Base-by-base conservation (phyloP, 2,329 filamentous ascomycete species). In the Laburnicola sp. region DNA sequence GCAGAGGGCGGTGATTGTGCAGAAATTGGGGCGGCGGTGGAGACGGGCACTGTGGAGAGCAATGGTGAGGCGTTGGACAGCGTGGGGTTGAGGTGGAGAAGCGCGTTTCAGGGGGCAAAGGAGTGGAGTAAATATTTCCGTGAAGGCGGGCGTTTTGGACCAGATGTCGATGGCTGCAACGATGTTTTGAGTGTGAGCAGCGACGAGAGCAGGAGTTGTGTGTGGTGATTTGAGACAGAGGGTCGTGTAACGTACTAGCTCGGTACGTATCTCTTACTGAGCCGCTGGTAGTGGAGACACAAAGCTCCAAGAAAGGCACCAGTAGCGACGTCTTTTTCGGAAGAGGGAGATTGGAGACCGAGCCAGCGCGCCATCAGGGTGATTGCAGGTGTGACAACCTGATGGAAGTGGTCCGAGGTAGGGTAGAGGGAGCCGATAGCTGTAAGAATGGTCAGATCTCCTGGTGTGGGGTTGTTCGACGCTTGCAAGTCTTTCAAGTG, bases 361-460 rank as follows among this genome's bases (percentile, higher is more conserved):
- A 99, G 80, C 73, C 89, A 97, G 48, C 90, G 85, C 9, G 83
- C 83, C 73, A 97, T 89, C n/a, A 86, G 82, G 4, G 97, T 83
- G 74, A 91, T 88, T 0, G 93, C 88, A 2, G 94, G 94, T 1
- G 94, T 99, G 35, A 91, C 88, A 31, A 97, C 90, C 63, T 94
- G 88, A 65, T 99, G 94, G 74, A 97, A 99, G 74, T 97, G 92
- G 73, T 99, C 94, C 0, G 92, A 97, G 0, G 94, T 96, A 3
- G 94, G 92, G 66, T 96, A 99, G 46, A 95, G 88, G 2, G 85
- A 86, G 35, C 87, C 85, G 53, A 97, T 84, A 0, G 90, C 91
- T 0, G 90, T 92, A 31, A 99, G 76, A n/a, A 96, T 76, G 22
- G 91, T 75, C 21, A 99, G 75, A 64, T 99, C 92, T 16, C 90